Evolutionary conservation across 352 stramenopile species (phyloP).

Genomic region (Aphanomyces astaci): DNA sequence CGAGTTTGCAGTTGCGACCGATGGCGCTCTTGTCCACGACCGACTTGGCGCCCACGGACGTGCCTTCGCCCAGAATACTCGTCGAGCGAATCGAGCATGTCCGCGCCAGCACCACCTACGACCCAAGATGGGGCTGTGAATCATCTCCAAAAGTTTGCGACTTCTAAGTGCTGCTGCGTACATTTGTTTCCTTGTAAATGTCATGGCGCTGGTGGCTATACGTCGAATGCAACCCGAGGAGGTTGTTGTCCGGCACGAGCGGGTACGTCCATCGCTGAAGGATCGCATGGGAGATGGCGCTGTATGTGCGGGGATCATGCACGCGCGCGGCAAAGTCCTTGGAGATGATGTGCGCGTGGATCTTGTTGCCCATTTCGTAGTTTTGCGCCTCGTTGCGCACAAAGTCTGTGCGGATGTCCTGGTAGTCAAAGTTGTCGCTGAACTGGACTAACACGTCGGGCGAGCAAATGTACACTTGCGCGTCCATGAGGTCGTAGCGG

Average conservation of each 20-base stretch:
- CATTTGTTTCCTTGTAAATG: constrained; percentile 73
- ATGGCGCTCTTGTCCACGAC: constrained; percentile 53
- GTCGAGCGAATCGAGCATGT: constrained; percentile 56
- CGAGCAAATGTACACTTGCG: constrained; percentile 97
- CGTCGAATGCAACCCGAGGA: constrained; percentile 43
- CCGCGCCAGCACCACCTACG: constrained; percentile 36
- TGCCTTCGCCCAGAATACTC: constrained; percentile 60
- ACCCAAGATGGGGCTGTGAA: too few relatives aligned
- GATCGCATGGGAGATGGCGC: constrained; percentile 88
- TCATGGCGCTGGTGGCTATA: constrained; percentile 75
- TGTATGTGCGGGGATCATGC: constrained; percentile 91
- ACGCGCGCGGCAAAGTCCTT: constrained; percentile 92
- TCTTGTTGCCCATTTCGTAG: constrained; percentile 96
- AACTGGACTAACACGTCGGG: constrained; percentile 97
- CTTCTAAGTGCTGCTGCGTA: too few relatives aligned
- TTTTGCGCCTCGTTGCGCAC: constrained; percentile 96
- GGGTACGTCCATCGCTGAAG: constrained; percentile 94
- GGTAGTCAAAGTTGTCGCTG: constrained; percentile 98
- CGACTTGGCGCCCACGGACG: constrained; percentile 47
- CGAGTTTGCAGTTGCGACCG: constrained; percentile 63
- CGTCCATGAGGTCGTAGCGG: constrained; percentile 93
- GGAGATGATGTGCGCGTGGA: constrained; percentile 90
- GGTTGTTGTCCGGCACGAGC: constrained; percentile 91
- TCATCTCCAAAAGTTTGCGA: too few relatives aligned
- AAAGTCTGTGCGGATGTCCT: constrained; percentile 93